Percentiles rank a stretch among this genome's conserved stretches.
Evolutionary conservation across 179 eudicot genomes (phyloP).

Genomic region (Corrigiola litoralis): DNA sequence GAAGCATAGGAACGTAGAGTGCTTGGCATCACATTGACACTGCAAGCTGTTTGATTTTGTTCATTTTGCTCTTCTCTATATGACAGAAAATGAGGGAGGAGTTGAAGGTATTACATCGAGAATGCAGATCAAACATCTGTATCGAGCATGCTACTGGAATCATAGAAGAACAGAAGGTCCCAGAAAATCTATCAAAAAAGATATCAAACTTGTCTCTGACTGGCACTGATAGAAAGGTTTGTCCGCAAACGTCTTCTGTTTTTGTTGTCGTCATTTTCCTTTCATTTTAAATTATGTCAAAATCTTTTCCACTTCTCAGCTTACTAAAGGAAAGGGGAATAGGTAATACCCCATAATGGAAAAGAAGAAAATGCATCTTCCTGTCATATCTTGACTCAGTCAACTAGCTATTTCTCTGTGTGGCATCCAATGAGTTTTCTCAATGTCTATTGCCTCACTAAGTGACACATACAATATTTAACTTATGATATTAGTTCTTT

Average conservation of each 20-base stretch:
- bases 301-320: no score
- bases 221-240: slow-evolving; percentile 75
- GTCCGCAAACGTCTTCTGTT: neutral
- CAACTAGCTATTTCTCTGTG: neutral
- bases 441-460: no score
- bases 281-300: neutral
- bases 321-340: no score
- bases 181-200: slow-evolving; percentile 73
- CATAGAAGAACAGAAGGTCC: slow-evolving; percentile 77
- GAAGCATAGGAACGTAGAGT: no score
- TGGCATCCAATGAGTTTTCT: no score
- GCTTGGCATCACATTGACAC: no score
- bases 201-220: slow-evolving; percentile 60
- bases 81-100: slow-evolving; percentile 59
- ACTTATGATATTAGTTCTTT: no score
- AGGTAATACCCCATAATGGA: no score
- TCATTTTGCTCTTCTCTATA: slow-evolving; percentile 1
- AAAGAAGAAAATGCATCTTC: no score
- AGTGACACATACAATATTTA: no score
- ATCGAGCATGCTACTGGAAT: slow-evolving; percentile 90
- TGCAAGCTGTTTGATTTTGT: slow-evolving; percentile 3
- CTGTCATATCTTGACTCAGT: neutral
- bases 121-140: slow-evolving; percentile 77
- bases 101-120: slow-evolving; percentile 50
- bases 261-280: neutral